Base-by-base conservation (phyloP, 108 stramenopile genomes). In the Mediolabrus comicus region DNA sequence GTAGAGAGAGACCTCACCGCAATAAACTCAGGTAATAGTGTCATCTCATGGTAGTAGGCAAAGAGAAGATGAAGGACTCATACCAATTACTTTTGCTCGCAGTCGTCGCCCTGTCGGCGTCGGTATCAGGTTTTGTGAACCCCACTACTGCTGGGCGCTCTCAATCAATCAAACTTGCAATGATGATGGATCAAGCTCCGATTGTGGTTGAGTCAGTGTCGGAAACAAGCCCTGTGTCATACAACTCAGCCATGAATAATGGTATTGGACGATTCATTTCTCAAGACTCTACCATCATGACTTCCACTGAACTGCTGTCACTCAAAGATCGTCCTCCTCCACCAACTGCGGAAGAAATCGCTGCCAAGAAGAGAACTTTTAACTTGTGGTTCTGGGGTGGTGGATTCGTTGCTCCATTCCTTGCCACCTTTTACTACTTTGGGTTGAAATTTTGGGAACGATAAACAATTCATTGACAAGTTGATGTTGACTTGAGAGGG, bases 361-460 rank as follows among this genome's bases (percentile, higher is more conserved):
- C 83, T 24, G 87, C 85, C 4, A 93, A 93, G 78, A 87, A 93
- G 65, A 30, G 72, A n/a, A 93, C 82, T 38, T 93, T 93, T 63
- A 93, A 90, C 59, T 60, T 93, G 17, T 86, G 83, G 83, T 86
- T 85, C 61, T 91, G 90, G 88, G 91, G 91, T 56, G 92, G 92
- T 54, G 92, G 92, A 30, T 90, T 93, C 62, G 89, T 93, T 4
- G 92, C 92, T 56, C 92, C 92, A 16, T 93, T 93, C 53, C 68
- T 91, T 63, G 92, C 92, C 11, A 93, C 89, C 8, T 75, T 86
- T 71, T 87, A 86, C 69, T 92, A 93, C 72, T 93, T 93, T 65
- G 92, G 92, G 30, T 76, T 87, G 71, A 88, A 87, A 72, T 90
- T 93, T 68, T 93, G 92, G 92, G 85, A 89, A 65, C 86, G 84